Conservation (phyloP, 73 alveolate species). For the Tetrahymena thermophila region DNA sequence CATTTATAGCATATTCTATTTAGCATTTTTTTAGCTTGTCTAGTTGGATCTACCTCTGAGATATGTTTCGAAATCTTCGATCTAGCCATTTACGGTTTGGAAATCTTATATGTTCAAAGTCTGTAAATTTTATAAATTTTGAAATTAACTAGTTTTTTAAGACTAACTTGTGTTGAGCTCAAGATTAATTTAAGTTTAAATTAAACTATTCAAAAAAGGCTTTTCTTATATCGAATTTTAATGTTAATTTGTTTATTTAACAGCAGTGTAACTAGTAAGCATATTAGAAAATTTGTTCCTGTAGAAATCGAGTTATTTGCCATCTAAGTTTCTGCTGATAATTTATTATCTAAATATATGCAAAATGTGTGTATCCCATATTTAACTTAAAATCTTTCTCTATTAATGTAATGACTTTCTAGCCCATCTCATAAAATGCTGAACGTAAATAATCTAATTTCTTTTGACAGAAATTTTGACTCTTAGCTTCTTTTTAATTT, state of each 20-base stretch:
- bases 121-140: background rate
- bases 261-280: background rate
- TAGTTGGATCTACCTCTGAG: background rate
- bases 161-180: background rate
- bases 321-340: background rate
- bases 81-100: background rate
- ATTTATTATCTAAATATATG: background rate
- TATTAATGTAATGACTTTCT: background rate
- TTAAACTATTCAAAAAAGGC: background rate
- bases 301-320: background rate
- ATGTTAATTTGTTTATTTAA: background rate
- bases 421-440: background rate
- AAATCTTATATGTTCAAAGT: background rate
- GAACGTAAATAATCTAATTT: background rate
- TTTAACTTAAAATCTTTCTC: background rate
- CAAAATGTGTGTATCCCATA: background rate
- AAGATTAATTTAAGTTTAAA: background rate
- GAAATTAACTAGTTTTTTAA: background rate
- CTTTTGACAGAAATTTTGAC: background rate
- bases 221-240: background rate
- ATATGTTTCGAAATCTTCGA: background rate
- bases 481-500: background rate
- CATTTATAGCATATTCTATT: background rate
- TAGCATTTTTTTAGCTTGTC: background rate
- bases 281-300: background rate